Evolutionary conservation across 495 filamentous ascomycete genomes (phyloP).

Genomic region (Penicillium samsonianum): DNA sequence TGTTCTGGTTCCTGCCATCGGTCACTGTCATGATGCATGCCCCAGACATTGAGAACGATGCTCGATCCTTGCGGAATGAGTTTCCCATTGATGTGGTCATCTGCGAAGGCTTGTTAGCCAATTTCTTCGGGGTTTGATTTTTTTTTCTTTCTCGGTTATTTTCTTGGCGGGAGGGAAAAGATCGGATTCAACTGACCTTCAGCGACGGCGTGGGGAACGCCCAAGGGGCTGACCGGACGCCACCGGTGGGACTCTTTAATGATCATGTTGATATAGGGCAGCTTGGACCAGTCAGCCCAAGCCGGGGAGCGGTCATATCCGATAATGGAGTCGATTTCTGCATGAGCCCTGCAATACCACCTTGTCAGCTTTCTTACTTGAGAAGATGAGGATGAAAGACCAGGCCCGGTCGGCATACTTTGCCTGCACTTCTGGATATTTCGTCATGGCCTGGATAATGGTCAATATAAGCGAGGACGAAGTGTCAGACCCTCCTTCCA

Average conservation of each 20-base stretch:
- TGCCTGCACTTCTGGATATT: constrained; percentile 6
- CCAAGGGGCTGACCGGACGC: constrained; percentile 24
- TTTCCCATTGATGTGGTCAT: constrained; percentile 32
- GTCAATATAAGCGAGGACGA: constrained; percentile 23
- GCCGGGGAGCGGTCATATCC: constrained; percentile 29
- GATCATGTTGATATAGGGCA: constrained; percentile 43
- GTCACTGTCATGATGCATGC: constrained; percentile 32
- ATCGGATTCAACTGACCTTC: constrained; percentile 2
- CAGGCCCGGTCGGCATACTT: too few species aligned
- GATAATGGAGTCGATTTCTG: constrained; percentile 27
- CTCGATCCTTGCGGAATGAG: constrained; percentile 34
- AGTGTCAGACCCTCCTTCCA: constrained; percentile 53
- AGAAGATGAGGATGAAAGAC: too few species aligned
- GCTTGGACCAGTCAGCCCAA: constrained; percentile 31
- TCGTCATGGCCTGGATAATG: constrained; percentile 5
- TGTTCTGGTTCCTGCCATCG: constrained; percentile 45
- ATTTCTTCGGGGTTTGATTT: not conserved
- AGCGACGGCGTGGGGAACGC: constrained; percentile 4
- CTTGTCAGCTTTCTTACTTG: too few species aligned
- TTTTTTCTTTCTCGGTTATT: too few species aligned
- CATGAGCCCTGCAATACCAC: constrained; percentile 16
- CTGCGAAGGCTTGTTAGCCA: constrained; percentile 8
- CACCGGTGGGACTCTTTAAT: constrained; percentile 42
- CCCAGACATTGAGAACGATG: constrained; percentile 38
- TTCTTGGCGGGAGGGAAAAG: too few species aligned